These are phyloP conservation scores for Strobilomyces echinocephalus DNA, from an alignment of 768 basidiomycete species.

Conservation along the genomic window DNA sequence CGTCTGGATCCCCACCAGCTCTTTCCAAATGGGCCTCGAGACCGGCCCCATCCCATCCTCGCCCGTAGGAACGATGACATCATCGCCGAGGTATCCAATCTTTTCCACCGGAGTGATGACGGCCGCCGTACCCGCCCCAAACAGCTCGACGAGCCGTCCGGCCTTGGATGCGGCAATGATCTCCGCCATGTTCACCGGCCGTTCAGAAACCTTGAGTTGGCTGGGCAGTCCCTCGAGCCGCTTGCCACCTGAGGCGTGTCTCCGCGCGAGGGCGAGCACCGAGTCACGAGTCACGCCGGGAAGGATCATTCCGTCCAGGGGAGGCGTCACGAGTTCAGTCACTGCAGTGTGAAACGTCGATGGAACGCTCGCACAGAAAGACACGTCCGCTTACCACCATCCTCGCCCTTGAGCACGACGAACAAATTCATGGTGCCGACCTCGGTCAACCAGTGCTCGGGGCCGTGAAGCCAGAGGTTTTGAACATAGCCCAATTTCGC, in stretches of 20 bases:
- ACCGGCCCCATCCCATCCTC: constrained; percentile 73
- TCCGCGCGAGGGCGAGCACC: constrained; percentile 42
- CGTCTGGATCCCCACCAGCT: constrained; percentile 63
- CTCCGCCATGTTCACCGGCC: constrained; percentile 72
- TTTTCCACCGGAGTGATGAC: constrained; percentile 45
- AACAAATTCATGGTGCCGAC: constrained; percentile 96
- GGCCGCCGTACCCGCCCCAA: constrained; percentile 53
- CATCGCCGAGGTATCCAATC: constrained; percentile 56
- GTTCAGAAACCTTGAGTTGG: constrained; percentile 58
- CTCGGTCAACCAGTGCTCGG: constrained; percentile 48
- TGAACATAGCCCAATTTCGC: constrained; percentile 76
- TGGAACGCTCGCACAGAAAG: background rate
- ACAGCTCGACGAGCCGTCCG: constrained; percentile 47
- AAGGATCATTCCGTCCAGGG: constrained; percentile 60
- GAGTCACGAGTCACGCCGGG: constrained; percentile 69
- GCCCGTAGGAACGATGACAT: constrained; percentile 53
- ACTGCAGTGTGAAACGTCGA: constrained; percentile 25
- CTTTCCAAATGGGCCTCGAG: constrained; percentile 44
- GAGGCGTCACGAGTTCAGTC: constrained; percentile 61
- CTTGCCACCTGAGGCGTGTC: constrained; percentile 48
- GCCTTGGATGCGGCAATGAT: constrained; percentile 45
- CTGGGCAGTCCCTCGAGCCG: constrained; percentile 49
- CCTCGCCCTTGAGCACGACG: constrained; percentile 65
- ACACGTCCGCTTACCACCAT: constrained; percentile 47
- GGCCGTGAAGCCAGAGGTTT: constrained; percentile 85